A percentile compares a stretch with the other conserved stretches of the same genome.
Evolutionary conservation across 164 flowering plant species (phyloP).

Genomic region (Pachysandra terminalis): DNA sequence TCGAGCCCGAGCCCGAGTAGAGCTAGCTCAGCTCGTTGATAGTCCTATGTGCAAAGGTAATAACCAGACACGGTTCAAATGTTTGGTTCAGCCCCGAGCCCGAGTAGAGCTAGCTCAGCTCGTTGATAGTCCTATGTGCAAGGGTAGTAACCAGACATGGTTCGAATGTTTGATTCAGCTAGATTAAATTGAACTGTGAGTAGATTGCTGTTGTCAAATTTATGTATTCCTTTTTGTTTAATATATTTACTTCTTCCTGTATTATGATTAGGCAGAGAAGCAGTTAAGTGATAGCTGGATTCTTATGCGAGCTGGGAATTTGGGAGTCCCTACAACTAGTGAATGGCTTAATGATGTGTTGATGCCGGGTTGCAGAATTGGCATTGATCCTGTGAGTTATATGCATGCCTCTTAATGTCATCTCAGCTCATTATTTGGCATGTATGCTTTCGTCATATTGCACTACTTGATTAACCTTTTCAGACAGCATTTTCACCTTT

Average conservation of each 20-base stretch:
- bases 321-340: conserved; percentile 75
- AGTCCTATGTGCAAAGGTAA: too few relatives aligned
- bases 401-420: background rate
- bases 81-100: too few relatives aligned
- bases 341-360: conserved; percentile 93
- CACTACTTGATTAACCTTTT: background rate
- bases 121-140: too few relatives aligned
- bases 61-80: too few relatives aligned
- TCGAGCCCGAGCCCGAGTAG: too few relatives aligned
- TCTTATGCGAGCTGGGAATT: conserved; percentile 90
- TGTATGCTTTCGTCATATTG: background rate
- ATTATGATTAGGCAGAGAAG: conserved; percentile 72
- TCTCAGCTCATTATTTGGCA: background rate
- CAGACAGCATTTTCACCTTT: background rate
- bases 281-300: conserved; percentile 80
- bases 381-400: conserved; percentile 91
- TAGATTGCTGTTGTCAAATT: background rate
- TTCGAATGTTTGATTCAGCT: too few relatives aligned
- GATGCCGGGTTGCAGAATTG: conserved; percentile 82
- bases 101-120: too few relatives aligned
- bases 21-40: too few relatives aligned
- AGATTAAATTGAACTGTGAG: too few relatives aligned
- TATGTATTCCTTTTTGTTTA: background rate
- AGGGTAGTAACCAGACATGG: too few relatives aligned
- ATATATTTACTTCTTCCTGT: conserved; percentile 10